phyloP scores from a whole-genome alignment of 768 basidiomycete genomes.

The Crassisporium funariophilum region DNA sequence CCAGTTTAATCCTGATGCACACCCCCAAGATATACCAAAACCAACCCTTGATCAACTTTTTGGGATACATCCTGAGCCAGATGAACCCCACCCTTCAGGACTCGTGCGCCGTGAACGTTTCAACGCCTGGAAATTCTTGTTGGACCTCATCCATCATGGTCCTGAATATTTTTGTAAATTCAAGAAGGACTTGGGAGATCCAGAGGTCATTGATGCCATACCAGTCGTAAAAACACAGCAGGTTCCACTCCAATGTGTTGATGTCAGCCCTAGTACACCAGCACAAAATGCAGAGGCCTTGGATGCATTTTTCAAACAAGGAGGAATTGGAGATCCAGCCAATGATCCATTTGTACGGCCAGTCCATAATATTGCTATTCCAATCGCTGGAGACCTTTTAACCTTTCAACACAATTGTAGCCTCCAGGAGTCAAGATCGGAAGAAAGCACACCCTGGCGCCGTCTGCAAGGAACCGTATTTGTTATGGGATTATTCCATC shows the following conservation, averaged over 20 bases:
- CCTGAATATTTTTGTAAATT: conserved; percentile 26
- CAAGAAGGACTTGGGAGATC: conserved; percentile 14
- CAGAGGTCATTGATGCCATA: conserved; percentile 27
- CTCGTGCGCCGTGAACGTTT: conserved; percentile 25
- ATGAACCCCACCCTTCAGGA: conserved; percentile 10
- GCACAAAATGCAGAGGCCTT: conserved; percentile 22
- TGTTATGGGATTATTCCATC: conserved; percentile 34
- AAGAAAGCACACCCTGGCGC: conserved; percentile 29
- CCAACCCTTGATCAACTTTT: conserved; percentile 8
- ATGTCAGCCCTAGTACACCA: conserved; percentile 24
- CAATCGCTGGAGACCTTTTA: conserved; percentile 30
- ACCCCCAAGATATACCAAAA: background rate
- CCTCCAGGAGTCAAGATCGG: conserved; percentile 18
- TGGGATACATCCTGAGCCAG: conserved; percentile 18
- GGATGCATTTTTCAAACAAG: conserved; percentile 20
- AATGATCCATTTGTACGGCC: background rate
- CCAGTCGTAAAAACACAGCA: conserved; percentile 22
- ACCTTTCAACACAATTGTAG: conserved; percentile 26
- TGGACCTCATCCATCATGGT: conserved; percentile 27
- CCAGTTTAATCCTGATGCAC: conserved; percentile 3
- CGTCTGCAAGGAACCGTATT: conserved; percentile 35
- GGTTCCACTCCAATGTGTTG: conserved; percentile 19
- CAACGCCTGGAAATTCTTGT: conserved; percentile 28
- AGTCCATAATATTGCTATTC: conserved; percentile 15
- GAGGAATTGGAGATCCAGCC: conserved; percentile 23